phyloP scores from a whole-genome alignment of 257 asterid genomes.

The Gentiana dahurica region DNA sequence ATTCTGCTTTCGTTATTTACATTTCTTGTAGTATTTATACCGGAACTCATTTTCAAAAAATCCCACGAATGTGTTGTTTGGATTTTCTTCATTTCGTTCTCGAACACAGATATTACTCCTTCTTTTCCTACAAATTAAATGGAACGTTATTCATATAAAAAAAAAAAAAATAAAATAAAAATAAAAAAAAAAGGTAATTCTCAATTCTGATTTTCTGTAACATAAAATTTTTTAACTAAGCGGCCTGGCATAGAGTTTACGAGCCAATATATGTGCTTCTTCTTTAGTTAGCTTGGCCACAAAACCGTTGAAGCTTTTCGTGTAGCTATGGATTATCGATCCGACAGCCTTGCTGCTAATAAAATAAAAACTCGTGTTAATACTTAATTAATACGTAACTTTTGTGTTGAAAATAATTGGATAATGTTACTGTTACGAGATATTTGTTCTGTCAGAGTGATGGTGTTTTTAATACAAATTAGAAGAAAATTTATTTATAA shows the following conservation, averaged over 20 bases:
- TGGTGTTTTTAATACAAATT: background rate
- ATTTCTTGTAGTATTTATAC: conserved; percentile 16
- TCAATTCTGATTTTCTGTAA: too few species aligned
- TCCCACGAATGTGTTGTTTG: conserved; percentile 75
- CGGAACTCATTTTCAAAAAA: conserved; percentile 37
- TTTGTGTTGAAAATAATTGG: too few species aligned
- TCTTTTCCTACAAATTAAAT: conserved; percentile 25
- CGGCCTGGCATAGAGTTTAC: too few species aligned
- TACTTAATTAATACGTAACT: too few species aligned
- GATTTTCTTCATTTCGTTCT: conserved; percentile 26
- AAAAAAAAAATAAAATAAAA: too few species aligned
- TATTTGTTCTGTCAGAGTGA: too few species aligned
- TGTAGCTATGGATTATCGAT: background rate
- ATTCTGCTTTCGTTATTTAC: conserved; percentile 22
- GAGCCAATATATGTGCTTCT: background rate
- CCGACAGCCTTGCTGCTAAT: background rate
- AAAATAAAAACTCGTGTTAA: too few species aligned
- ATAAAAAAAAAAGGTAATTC: too few species aligned
- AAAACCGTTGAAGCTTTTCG: background rate
- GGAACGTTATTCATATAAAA: too few species aligned
- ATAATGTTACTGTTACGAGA: too few species aligned
- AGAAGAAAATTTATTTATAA: background rate
- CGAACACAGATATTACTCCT: conserved; percentile 51
- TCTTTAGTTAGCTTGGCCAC: background rate
- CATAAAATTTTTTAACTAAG: too few species aligned